Evolutionary conservation across 2,329 filamentous ascomycete genomes (phyloP), one percentile per base, ranked within the genome.

Genomic region (Diaporthe sp.): DNA sequence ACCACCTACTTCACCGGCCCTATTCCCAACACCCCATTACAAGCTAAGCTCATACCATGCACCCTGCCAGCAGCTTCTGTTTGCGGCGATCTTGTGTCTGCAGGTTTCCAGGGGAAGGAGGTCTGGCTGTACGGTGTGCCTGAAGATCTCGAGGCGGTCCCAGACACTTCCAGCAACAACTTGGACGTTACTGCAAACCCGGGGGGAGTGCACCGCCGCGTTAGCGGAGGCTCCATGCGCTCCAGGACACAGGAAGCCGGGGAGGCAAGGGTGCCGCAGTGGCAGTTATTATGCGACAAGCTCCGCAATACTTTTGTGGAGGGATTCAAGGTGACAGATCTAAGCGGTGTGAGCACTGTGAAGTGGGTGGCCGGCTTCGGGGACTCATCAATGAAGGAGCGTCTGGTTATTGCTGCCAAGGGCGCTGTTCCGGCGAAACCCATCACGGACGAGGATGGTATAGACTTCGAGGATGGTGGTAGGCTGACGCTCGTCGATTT

Each of bases 41-140:
- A 89, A 68, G 86, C 88, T n/a, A 92, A 91, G 73, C 85, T 93
- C 15, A 81, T 91, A 4, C 94, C 94, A 2, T 92, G 88, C 73
- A 94, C 93, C 12, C 81, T 94, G 39, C 93, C 94, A 15, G 88
- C 93, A 4, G 89, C 92, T 2, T 93, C 91, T n/a, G 88, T 88
- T 72, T 86, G 88, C 73, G 94, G 94, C 22, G 92, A 95, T 68
- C 85, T 96, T 35, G 91, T 94, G 30, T 92, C 93, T 25, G 89
- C 94, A 15, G 94, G 93, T 1, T 96, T 96, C 77, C 87, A 93
- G 73, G 91, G 90, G 19, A 92, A 89, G 72, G 91, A 94, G 32
- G 84, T 97, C 7, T 96, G 94, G 93, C 82, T 96, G 3, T 96
- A 96, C 81, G 94, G 94, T 35, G 85, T 96, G 37, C 94, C 94